Conservation (phyloP, 2,329 filamentous ascomycete species). For the Fusarium foetens region DNA sequence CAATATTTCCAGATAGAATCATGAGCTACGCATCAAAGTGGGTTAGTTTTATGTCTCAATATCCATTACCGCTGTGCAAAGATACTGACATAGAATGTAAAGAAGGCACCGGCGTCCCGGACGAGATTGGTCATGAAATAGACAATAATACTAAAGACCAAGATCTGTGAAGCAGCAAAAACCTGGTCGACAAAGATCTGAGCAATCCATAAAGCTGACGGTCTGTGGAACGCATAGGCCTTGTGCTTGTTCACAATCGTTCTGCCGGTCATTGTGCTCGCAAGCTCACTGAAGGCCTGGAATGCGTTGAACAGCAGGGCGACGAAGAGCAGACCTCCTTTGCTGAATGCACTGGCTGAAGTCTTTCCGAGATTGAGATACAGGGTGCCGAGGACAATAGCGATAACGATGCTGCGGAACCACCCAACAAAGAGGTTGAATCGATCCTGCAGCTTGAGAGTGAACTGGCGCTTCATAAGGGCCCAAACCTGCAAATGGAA, state of each 20-base stretch:
- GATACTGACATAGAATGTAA: conserved; percentile 69
- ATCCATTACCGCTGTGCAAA: neutral
- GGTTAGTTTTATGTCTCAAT: neutral
- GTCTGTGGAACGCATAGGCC: conserved; percentile 83
- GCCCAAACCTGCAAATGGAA: conserved; percentile 87
- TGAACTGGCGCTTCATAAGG: conserved; percentile 83
- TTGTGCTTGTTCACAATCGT: conserved; percentile 86
- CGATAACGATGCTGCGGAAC: conserved; percentile 74
- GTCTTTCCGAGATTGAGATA: conserved; percentile 76
- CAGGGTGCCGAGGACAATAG: conserved; percentile 81
- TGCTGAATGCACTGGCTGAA: conserved; percentile 78
- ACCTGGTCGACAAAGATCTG: conserved; percentile 83
- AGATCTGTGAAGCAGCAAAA: conserved; percentile 76
- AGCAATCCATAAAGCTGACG: conserved; percentile 83
- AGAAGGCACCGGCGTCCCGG: conserved; percentile 79
- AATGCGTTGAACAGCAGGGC: conserved; percentile 88
- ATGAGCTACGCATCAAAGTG: conserved; percentile 55
- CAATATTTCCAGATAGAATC: conserved; percentile 73
- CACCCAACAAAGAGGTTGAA: conserved; percentile 80
- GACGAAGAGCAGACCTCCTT: conserved; percentile 84
- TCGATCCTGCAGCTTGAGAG: conserved; percentile 87
- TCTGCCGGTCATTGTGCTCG: conserved; percentile 77
- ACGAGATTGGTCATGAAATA: conserved; percentile 81
- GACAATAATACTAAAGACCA: conserved; percentile 78
- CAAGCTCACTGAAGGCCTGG: conserved; percentile 82